Percentiles rank a stretch among this genome's conserved stretches.
Conservation (phyloP, 257 asterid species). For the Paulownia fortunei region DNA sequence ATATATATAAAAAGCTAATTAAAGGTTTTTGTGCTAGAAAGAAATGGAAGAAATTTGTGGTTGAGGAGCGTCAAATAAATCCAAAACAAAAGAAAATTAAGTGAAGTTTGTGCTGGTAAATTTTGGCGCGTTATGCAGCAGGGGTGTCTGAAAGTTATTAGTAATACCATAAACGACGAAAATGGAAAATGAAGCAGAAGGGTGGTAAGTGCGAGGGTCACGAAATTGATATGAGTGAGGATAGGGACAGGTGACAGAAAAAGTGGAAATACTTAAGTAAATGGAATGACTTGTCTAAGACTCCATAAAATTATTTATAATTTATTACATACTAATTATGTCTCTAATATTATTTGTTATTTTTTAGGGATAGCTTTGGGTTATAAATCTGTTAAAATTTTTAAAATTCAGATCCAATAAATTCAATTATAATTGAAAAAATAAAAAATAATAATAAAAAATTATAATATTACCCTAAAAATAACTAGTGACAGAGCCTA, state of each 20-base stretch:
- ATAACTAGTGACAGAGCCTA: no score
- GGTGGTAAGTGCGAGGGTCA: conserved; percentile 56
- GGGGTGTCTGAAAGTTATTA: conserved; percentile 26
- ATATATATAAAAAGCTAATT: conserved; percentile 8
- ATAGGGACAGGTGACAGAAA: conserved; percentile 41
- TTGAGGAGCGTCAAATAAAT: conserved; percentile 7
- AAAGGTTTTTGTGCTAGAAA: not conserved
- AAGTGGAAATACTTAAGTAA: not conserved
- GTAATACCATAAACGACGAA: not conserved
- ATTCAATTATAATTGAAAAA: no score
- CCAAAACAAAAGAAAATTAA: not conserved
- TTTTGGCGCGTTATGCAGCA: conserved; percentile 41
- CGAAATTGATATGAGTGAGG: conserved; percentile 51
- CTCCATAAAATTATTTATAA: not conserved
- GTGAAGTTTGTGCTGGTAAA: conserved; percentile 25
- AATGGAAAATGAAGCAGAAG: conserved; percentile 11
- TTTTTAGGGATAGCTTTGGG: no score
- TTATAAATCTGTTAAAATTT: no score
- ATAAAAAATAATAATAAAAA: no score
- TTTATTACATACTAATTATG: not conserved
- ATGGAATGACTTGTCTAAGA: conserved; percentile 1
- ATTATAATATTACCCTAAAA: no score
- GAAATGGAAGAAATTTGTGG: conserved; percentile 36
- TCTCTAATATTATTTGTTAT: no score
- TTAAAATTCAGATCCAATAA: no score